Evolutionary conservation across 768 basidiomycete species (phyloP).

Genomic region (Rhodotorula diobovata): DNA sequence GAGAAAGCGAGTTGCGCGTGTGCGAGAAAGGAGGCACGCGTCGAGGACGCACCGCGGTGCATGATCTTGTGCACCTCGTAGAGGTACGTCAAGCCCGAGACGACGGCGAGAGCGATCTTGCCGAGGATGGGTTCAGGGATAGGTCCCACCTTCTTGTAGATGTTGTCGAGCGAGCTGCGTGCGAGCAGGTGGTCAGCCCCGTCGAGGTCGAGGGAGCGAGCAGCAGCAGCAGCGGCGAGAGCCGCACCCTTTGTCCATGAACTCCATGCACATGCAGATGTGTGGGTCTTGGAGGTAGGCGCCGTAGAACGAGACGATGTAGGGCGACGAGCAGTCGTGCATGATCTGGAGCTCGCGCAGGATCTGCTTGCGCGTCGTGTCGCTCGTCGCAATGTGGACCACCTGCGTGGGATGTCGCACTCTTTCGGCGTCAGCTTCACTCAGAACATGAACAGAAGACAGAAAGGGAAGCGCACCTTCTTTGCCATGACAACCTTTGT

Average conservation of each 20-base stretch:
- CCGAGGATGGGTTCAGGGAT: constrained; percentile 90
- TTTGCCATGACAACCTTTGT: constrained; percentile 94
- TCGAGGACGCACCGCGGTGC: constrained; percentile 76
- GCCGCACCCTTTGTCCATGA: constrained; percentile 78
- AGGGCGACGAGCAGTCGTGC: constrained; percentile 62
- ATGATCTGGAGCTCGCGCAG: constrained; percentile 96
- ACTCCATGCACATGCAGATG: constrained; percentile 97
- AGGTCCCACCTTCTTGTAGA: constrained; percentile 92
- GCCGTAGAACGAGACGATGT: constrained; percentile 95
- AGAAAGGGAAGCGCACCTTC: constrained; percentile 55
- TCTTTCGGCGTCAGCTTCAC: background rate
- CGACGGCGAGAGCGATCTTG: constrained; percentile 87
- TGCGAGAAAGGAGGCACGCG: background rate
- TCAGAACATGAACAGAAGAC: background rate
- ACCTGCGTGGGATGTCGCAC: constrained; percentile 55
- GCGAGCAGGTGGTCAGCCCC: background rate
- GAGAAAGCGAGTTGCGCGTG: too few relatives aligned
- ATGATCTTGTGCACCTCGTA: constrained; percentile 98
- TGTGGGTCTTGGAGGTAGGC: constrained; percentile 96
- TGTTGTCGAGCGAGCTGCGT: constrained; percentile 58
- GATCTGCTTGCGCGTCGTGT: constrained; percentile 93
- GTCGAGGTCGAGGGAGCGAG: background rate
- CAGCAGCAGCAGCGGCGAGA: background rate
- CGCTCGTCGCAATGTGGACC: constrained; percentile 93
- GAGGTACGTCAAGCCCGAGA: constrained; percentile 91